Percentiles rank a stretch among this genome's conserved stretches.
phyloP scores from a whole-genome alignment of 2,329 filamentous ascomycete species.

The Mariannaea elegans region DNA sequence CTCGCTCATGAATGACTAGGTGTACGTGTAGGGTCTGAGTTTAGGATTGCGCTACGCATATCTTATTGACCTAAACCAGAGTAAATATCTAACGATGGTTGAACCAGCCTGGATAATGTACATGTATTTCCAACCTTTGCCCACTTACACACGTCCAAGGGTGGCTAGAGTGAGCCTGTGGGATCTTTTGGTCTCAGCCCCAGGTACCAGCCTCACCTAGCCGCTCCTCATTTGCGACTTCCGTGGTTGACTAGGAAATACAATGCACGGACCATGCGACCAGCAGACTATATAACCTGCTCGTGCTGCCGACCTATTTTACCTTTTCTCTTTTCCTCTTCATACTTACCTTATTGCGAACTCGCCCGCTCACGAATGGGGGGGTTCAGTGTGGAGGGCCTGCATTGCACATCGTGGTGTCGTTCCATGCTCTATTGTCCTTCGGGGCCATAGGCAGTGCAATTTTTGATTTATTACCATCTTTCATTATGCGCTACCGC shows the following conservation, averaged over 20 bases:
- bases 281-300: conserved; percentile 27
- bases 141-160: too few species aligned
- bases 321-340: conserved; percentile 42
- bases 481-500: conserved; percentile 56
- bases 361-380: conserved; percentile 54
- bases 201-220: neutral
- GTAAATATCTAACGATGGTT: too few species aligned
- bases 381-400: conserved; percentile 53
- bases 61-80: too few species aligned
- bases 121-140: too few species aligned
- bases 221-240: neutral
- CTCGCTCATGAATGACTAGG: too few species aligned
- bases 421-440: conserved; percentile 58
- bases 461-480: conserved; percentile 56
- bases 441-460: conserved; percentile 60
- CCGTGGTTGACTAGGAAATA: neutral
- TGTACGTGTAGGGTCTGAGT: too few species aligned
- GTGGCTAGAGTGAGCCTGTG: neutral
- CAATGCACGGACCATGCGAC: conserved; percentile 18
- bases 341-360: conserved; percentile 62
- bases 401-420: conserved; percentile 65
- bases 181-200: neutral
- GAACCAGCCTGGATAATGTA: too few species aligned
- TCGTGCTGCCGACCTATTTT: neutral
- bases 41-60: too few species aligned